These are phyloP conservation scores for Fagopyrum homotropicum DNA, from an alignment of 148 eudicot species.

Conservation along the genomic window DNA sequence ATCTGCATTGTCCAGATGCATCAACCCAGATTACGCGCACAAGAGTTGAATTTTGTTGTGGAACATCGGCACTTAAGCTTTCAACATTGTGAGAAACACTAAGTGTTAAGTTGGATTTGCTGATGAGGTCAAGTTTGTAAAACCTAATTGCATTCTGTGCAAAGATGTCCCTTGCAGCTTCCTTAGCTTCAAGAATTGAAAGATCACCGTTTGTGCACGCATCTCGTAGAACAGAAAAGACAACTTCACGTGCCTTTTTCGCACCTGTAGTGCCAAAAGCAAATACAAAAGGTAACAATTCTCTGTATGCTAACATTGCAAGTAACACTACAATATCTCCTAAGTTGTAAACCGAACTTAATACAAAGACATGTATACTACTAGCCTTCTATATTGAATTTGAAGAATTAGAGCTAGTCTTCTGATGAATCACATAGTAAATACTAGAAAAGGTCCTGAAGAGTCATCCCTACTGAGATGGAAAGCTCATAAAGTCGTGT, in stretches of 20 bases:
- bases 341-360: background rate
- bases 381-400: background rate
- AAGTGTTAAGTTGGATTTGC: constrained; percentile 19
- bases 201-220: constrained; percentile 82
- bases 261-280: constrained; percentile 44
- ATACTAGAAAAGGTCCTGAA: background rate
- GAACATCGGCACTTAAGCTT: constrained; percentile 20
- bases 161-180: constrained; percentile 81
- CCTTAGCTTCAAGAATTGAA: constrained; percentile 71
- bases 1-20: constrained; percentile 85
- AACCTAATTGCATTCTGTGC: constrained; percentile 63
- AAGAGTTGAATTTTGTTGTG: constrained; percentile 36
- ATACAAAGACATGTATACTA: background rate
- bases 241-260: constrained; percentile 79
- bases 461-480: background rate
- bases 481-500: background rate
- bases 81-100: constrained; percentile 16
- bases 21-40: constrained; percentile 91
- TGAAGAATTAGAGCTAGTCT: background rate
- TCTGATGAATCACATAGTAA: background rate
- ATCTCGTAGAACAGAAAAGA: constrained; percentile 78
- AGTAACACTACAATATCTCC: background rate
- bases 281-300: background rate
- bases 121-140: constrained; percentile 43
- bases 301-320: background rate